These are phyloP conservation scores for Inga laurina DNA, from an alignment of 306 rosid genomes.

Conservation along the genomic window DNA sequence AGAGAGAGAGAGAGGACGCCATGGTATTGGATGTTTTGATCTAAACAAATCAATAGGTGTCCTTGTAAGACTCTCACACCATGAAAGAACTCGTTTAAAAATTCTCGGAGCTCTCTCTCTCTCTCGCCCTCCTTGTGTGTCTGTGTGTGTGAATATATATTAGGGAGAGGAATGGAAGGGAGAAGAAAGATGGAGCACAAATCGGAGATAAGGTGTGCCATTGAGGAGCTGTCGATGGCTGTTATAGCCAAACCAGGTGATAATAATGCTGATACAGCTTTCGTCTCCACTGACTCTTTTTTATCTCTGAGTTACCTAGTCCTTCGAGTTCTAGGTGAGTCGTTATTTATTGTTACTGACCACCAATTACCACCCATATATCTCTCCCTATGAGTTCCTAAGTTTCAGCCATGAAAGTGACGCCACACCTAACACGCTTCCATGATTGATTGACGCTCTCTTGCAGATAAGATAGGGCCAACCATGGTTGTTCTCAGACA, in stretches of 20 bases:
- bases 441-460: not conserved
- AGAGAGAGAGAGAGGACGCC: not conserved
- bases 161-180: constrained; percentile 34
- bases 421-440: constrained; percentile 24
- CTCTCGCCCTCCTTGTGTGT: not conserved
- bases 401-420: constrained; percentile 31
- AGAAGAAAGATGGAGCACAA: constrained; percentile 56
- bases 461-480: constrained; percentile 96
- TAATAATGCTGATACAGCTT: constrained; percentile 35
- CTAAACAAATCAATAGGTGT: constrained; percentile 10
- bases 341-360: not conserved
- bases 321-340: constrained; percentile 85
- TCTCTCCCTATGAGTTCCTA: constrained; percentile 1
- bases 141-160: not conserved
- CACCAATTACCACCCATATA: not conserved
- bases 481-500: constrained; percentile 88
- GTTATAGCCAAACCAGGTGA: constrained; percentile 45
- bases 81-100: constrained; percentile 23
- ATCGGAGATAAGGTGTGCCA: constrained; percentile 69
- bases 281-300: constrained; percentile 72
- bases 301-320: constrained; percentile 60
- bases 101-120: not conserved
- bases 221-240: constrained; percentile 61
- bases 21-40: not conserved
- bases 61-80: constrained; percentile 25